Percentiles rank a stretch among this genome's conserved stretches.
Evolutionary conservation across 2,329 filamentous ascomycete genomes (phyloP).

Genomic region (Talaromyces sp.): DNA sequence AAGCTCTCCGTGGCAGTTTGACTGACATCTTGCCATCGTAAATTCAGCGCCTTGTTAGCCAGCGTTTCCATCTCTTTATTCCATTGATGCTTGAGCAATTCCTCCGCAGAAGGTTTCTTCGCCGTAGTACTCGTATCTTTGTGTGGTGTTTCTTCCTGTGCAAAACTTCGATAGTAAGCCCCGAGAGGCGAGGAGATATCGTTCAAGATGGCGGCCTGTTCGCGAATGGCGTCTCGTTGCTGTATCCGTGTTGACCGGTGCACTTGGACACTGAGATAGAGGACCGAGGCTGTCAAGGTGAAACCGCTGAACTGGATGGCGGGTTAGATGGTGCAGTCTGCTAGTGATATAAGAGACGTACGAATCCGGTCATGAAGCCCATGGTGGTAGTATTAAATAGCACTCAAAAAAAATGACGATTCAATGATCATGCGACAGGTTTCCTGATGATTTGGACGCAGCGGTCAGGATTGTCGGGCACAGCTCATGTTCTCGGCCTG

Average conservation of each 20-base stretch:
- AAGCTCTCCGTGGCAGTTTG: constrained; percentile 42
- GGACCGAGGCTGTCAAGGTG: constrained; percentile 65
- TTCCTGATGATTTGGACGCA: background rate
- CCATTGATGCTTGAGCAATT: constrained; percentile 70
- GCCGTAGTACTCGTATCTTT: constrained; percentile 3
- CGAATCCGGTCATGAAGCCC: constrained; percentile 71
- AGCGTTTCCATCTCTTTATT: constrained; percentile 66
- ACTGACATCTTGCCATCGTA: constrained; percentile 59
- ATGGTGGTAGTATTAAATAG: constrained; percentile 37
- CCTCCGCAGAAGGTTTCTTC: constrained; percentile 51
- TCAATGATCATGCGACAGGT: background rate
- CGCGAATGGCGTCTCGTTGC: constrained; percentile 39
- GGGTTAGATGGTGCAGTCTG: background rate
- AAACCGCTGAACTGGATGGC: constrained; percentile 62
- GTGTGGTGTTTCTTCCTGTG: constrained; percentile 11
- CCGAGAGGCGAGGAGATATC: constrained; percentile 31
- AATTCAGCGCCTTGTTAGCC: constrained; percentile 60
- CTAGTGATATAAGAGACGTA: constrained; percentile 38
- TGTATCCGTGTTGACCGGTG: constrained; percentile 62
- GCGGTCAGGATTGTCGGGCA: background rate
- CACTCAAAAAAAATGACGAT: background rate
- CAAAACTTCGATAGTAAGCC: constrained; percentile 28
- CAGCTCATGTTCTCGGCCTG: background rate
- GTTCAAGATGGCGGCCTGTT: constrained; percentile 38
- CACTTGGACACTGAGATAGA: constrained; percentile 65